Evolutionary conservation across 192 early-diverging fungal genomes (phyloP).

Genomic region (Podila verticillata): DNA sequence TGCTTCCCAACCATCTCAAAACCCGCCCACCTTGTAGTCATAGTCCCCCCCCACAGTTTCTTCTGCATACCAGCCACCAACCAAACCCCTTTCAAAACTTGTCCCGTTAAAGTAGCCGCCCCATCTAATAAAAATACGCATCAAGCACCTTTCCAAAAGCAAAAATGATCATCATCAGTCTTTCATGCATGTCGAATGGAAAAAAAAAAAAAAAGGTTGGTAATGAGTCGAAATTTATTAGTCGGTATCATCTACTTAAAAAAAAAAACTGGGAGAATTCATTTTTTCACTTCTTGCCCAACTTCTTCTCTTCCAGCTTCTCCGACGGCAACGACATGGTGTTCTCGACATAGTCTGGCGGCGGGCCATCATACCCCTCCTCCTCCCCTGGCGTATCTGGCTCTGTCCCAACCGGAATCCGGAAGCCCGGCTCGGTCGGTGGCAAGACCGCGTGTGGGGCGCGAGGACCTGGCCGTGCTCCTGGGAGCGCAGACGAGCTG

Average conservation of each 20-base stretch:
- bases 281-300: not conserved
- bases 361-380: slow-evolving; percentile 31
- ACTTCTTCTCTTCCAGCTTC: slow-evolving; percentile 28
- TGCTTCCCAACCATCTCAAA: not conserved
- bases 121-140: no score
- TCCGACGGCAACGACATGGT: slow-evolving; percentile 39
- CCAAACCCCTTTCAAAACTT: no score
- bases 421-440: slow-evolving; percentile 22
- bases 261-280: not conserved
- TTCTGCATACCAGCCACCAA: no score
- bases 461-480: not conserved
- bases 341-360: slow-evolving; percentile 40
- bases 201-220: no score
- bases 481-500: not conserved
- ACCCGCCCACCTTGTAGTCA: no score
- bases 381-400: not conserved
- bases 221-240: no score
- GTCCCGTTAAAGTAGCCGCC: no score
- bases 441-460: slow-evolving; percentile 34
- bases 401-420: slow-evolving; percentile 13
- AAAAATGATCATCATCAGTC: no score
- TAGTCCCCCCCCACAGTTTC: no score
- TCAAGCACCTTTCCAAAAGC: no score
- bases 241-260: no score
- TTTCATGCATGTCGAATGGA: no score